Evolutionary conservation across 148 eudicot species (phyloP), one percentile per base, ranked within the genome.

Genomic region (Camellia granthamiana): DNA sequence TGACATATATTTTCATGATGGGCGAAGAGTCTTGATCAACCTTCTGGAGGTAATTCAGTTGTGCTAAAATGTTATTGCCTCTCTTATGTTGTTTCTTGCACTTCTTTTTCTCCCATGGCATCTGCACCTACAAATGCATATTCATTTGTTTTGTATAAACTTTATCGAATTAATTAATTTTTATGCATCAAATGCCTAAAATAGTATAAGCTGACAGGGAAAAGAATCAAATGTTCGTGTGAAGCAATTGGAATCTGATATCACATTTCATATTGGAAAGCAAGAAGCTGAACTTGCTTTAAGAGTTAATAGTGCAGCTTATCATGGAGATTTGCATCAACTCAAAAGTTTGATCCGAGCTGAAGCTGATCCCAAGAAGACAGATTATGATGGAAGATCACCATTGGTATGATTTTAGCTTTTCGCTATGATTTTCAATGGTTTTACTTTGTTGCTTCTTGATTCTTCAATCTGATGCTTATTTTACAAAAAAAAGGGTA

Each of bases 261-360:
- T 96, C 71, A 82, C 89, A 42, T 86, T 90, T 82, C 99, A 91
- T 82, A 89, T 96, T 52, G 94, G 82, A 51, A 91, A 89, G 83
- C 95, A 94, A 82, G 99, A 96, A 81, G 93, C 99, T 51, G 99
- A 96, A 84, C 97, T 96, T 90, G 98, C 99, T 78, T 82, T 91
- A 59, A 92, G 85, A 84, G 98, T 96, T 67, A 96, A 94, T 75
- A 89, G 81, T 84, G 88, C 93, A 77, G 97, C 95, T 78, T 91
- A 82, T 83, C 78, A 89, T 72, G 99, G 97, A 10, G 98, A 94
- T 78, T 72, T 94, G 43, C 79, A 87, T 86, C 99, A 94, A 78
- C 87, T 96, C 19, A 96, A 92, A 85, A 80, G 83, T 80, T 81
- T 91, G 60, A 81, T 94, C 51, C 85, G 91, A 80, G 91, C 93